Evolutionary conservation across 768 basidiomycete genomes (phyloP).

Genomic region (Auricularia cornea): DNA sequence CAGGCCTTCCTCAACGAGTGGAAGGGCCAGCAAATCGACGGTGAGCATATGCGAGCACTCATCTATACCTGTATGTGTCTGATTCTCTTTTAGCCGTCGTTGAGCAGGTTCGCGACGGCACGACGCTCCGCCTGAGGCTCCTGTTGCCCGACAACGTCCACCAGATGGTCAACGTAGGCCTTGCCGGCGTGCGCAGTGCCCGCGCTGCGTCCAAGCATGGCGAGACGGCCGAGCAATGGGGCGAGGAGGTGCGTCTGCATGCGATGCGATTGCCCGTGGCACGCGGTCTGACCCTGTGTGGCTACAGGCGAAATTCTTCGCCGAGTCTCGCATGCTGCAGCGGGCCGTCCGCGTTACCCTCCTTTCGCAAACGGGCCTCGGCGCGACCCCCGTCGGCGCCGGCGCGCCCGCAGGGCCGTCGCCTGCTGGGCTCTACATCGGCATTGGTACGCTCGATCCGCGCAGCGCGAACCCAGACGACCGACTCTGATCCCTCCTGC

Average conservation of each 20-base stretch:
- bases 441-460: conserved; percentile 45
- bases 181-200: conserved; percentile 74
- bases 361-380: conserved; percentile 68
- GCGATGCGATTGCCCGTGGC: neutral
- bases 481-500: neutral
- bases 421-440: conserved; percentile 82
- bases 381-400: conserved; percentile 73
- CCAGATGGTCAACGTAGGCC: conserved; percentile 78
- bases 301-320: conserved; percentile 82
- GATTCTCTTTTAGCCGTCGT: conserved; percentile 58
- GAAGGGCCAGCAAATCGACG: conserved; percentile 88
- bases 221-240: conserved; percentile 73
- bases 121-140: conserved; percentile 80
- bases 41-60: conserved; percentile 30
- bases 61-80: conserved; percentile 5
- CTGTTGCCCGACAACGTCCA: conserved; percentile 84
- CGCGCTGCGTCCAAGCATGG: conserved; percentile 63
- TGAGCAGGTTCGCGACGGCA: conserved; percentile 89
- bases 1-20: conserved; percentile 83
- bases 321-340: conserved; percentile 80
- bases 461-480: neutral
- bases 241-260: conserved; percentile 65
- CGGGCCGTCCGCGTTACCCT: conserved; percentile 69
- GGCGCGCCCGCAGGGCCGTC: conserved; percentile 47
- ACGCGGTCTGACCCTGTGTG: conserved; percentile 9